Evolutionary conservation across 495 filamentous ascomycete species (phyloP), one percentile per base, ranked within the genome.

Genomic region (Letharia columbiana): DNA sequence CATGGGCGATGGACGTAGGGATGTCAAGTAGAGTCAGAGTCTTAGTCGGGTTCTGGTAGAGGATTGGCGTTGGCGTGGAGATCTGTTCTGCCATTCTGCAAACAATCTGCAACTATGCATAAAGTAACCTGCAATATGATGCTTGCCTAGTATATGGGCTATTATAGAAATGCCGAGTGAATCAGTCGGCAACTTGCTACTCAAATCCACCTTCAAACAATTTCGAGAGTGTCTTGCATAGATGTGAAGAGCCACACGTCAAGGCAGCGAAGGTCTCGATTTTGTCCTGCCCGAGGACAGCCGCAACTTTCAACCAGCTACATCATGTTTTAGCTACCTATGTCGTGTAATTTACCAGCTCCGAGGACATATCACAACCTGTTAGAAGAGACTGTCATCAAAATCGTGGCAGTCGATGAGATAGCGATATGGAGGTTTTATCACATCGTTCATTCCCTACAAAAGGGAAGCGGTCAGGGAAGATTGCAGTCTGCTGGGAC

Each of bases 11-110:
- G 4, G 87, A 89, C n/a, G 68, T 67, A 20, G 88, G 87, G 31
- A 88, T 84, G 69, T 90, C 87, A 54, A 90, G 67, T 18, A 90
- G 74, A 44, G 82, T 81, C 28, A 82, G 67, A 5, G 77, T 79
- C 7, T 73, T 60, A 2, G 72, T 64, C 20, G 61, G 33, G 66
- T 83, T 83, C 61, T 83, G 76, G 72, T 82, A 86, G 35, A 89
- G 77, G 20, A 86, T 77, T 33, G 75, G 47, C 20, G 63, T 42
- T 10, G 18, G 15, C 10, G 28, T 23, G 39, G 28, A 47, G 20
- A 20, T 35, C 13, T 59, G 40, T 37, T 49, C 31, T 13, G 52
- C 42, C 63, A 65, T 65, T 45, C 10, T 47, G 41, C 45, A 31
- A 35, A 13, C 3, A 4, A 17, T 56, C 5, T 35, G 31, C 28